Evolutionary conservation across 192 early-diverging fungal species (phyloP).

Genomic region (Rhizophagus prolifer): DNA sequence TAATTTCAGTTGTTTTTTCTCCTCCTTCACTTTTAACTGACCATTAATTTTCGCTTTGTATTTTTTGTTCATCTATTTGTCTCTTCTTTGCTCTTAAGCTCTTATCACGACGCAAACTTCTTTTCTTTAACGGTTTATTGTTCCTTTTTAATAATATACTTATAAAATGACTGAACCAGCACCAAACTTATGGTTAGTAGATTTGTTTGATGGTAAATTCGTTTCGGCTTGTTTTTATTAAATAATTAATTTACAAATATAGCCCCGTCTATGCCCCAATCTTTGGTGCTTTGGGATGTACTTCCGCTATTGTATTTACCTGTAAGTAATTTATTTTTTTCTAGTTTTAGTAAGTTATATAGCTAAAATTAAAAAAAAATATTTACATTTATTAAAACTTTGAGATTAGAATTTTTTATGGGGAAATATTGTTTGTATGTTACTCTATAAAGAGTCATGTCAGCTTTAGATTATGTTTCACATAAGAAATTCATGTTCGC

Average conservation of each 20-base stretch:
- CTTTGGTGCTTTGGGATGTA: conserved; percentile 93
- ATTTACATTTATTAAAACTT: not conserved
- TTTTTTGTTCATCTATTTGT: not conserved
- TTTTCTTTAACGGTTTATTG: not conserved
- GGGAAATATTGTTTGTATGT: too few relatives aligned
- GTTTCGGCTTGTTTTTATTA: not conserved
- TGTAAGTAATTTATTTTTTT: conserved; percentile 54
- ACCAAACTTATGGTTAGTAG: not conserved
- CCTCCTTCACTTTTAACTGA: not conserved
- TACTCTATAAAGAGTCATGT: too few relatives aligned
- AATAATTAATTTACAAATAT: not conserved
- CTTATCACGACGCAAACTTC: not conserved
- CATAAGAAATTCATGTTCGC: too few relatives aligned
- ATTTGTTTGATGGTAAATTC: not conserved
- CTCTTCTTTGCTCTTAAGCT: not conserved
- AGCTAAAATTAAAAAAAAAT: not conserved
- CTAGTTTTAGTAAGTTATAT: not conserved
- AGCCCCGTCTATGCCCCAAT: conserved; percentile 93
- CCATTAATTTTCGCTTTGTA: not conserved
- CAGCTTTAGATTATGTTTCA: too few relatives aligned
- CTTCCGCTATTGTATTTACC: conserved; percentile 88
- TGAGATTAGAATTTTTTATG: too few relatives aligned
- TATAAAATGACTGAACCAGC: not conserved
- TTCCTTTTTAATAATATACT: not conserved
- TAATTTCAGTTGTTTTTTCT: not conserved